These are phyloP conservation scores for Oleoguttula mirabilis DNA, from an alignment of 495 filamentous ascomycete genomes.

Conservation along the genomic window DNA sequence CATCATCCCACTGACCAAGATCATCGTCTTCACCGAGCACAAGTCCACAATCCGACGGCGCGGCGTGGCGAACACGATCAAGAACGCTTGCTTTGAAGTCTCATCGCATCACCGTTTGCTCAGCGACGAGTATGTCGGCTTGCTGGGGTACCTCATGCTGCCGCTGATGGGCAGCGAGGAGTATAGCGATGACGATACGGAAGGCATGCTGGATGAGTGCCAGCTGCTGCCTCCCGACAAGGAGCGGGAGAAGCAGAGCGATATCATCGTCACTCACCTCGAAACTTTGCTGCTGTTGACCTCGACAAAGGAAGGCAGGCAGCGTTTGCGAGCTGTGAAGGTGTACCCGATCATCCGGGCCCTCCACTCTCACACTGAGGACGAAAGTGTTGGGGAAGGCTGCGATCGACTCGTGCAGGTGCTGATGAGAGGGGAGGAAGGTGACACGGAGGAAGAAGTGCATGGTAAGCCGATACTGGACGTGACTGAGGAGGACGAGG, in stretches of 20 bases:
- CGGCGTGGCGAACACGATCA: conserved; percentile 85
- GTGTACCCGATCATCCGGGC: conserved; percentile 86
- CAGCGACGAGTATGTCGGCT: conserved; percentile 34
- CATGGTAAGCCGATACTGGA: conserved; percentile 17
- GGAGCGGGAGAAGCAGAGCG: conserved; percentile 58
- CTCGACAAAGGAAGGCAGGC: conserved; percentile 61
- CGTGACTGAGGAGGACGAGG: conserved; percentile 32
- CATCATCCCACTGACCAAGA: conserved; percentile 73
- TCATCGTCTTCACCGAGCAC: conserved; percentile 87
- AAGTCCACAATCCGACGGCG: conserved; percentile 63
- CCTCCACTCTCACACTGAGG: conserved; percentile 62
- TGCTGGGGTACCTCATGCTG: conserved; percentile 77
- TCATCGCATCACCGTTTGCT: conserved; percentile 58
- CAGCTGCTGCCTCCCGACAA: conserved; percentile 85
- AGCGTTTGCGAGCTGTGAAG: conserved; percentile 58
- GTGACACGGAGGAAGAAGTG: conserved; percentile 24
- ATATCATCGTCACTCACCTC: conserved; percentile 71
- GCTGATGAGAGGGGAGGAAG: conserved; percentile 70
- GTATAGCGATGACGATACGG: conserved; percentile 54
- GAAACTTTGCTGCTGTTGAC: conserved; percentile 78
- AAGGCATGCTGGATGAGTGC: conserved; percentile 70
- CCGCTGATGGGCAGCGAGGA: conserved; percentile 49
- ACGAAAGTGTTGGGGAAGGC: conserved; percentile 71
- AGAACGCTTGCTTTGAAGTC: conserved; percentile 69
- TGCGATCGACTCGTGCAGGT: conserved; percentile 88